These are phyloP conservation scores for Amaranthus cruentus DNA, from an alignment of 148 eudicot species.

Conservation along the genomic window DNA sequence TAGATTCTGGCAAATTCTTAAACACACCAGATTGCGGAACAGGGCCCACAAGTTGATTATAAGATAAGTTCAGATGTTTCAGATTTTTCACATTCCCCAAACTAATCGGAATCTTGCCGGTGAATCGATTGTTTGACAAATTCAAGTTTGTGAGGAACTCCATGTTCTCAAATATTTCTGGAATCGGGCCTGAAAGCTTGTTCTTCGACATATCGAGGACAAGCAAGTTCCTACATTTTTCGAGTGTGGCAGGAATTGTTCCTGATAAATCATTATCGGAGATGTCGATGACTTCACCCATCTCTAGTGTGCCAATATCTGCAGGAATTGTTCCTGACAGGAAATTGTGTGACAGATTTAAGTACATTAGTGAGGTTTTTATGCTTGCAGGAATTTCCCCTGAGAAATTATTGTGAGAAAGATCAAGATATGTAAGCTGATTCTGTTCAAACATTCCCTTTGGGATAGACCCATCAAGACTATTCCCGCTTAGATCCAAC, in stretches of 20 bases:
- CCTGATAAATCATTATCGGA: constrained; percentile 75
- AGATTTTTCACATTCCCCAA: constrained; percentile 35
- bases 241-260: constrained; percentile 44
- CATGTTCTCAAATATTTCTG: constrained; percentile 30
- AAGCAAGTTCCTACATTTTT: constrained; percentile 58
- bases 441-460: constrained; percentile 39
- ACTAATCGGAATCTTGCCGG: constrained; percentile 63
- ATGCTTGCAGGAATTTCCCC: constrained; percentile 44
- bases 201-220: constrained; percentile 67
- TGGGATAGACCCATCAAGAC: constrained; percentile 53
- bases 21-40: constrained; percentile 54
- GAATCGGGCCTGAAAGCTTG: constrained; percentile 48
- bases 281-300: constrained; percentile 75
- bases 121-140: constrained; percentile 54
- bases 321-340: constrained; percentile 52
- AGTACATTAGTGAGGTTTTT: constrained; percentile 50
- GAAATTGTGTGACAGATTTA: constrained; percentile 62
- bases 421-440: constrained; percentile 46
- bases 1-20: constrained; percentile 33
- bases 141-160: constrained; percentile 46
- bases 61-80: constrained; percentile 58
- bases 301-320: constrained; percentile 57
- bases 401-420: constrained; percentile 62
- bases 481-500: constrained; percentile 68
- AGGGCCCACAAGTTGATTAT: constrained; percentile 73